Conservation (phyloP, 2,329 filamentous ascomycete genomes). For the Aulographum hederae region DNA sequence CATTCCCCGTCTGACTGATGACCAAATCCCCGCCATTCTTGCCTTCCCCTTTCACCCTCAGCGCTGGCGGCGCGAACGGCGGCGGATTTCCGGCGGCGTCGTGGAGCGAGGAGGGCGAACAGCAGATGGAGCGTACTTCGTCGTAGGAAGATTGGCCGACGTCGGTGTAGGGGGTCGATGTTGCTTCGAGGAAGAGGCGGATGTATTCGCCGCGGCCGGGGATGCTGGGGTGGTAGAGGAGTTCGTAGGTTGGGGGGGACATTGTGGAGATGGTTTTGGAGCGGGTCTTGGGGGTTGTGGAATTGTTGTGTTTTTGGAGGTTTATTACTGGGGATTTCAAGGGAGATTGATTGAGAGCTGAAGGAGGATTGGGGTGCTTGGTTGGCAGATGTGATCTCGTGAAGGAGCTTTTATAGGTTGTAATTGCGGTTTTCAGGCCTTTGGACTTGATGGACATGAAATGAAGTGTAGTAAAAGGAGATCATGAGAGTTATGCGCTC, state of each 20-base stretch:
- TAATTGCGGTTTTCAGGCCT: no score
- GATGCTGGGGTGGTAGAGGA: conserved; percentile 53
- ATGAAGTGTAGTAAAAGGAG: no score
- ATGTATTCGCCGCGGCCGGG: conserved; percentile 61
- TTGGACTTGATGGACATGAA: no score
- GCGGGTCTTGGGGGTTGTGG: no score
- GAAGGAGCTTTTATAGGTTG: no score
- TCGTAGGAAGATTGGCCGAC: conserved; percentile 29
- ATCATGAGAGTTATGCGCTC: no score
- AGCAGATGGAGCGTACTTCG: conserved; percentile 34
- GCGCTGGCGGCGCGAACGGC: conserved; percentile 45
- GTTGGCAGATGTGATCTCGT: no score
- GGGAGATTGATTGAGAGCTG: no score
- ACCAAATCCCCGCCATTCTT: conserved; percentile 36
- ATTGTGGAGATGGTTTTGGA: not conserved
- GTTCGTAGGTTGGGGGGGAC: conserved; percentile 31
- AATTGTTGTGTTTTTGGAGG: no score
- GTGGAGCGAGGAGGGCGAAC: conserved; percentile 22
- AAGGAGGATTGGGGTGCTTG: no score
- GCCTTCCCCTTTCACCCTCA: conserved; percentile 31
- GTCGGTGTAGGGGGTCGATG: conserved; percentile 46
- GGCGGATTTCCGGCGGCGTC: conserved; percentile 42
- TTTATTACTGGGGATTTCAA: no score
- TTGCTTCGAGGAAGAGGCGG: conserved; percentile 54
- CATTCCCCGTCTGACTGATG: conserved; percentile 54